Base-by-base conservation (phyloP, 2,329 filamentous ascomycete genomes). In the Elsinoe batatas region DNA sequence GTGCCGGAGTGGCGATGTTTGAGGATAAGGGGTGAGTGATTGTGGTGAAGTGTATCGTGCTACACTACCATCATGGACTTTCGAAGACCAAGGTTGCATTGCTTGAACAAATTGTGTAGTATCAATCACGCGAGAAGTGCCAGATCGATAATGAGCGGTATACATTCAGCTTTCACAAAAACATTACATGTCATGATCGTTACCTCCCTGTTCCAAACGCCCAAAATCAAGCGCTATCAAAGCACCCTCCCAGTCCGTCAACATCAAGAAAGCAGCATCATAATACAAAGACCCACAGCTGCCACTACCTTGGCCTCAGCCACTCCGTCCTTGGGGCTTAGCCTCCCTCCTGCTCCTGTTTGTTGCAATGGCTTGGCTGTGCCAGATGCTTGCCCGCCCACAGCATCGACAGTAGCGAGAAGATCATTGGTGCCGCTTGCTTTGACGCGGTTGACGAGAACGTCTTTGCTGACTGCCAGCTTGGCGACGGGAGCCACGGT, bases 401-500 rank as follows among this genome's bases (percentile, higher is more conserved):
- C 32, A 15, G 53, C 38, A 6, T 37, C 53, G 10, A 55, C 37
- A 10, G 53, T 44, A 5, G 40, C 53, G 3, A 38, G 17, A 4
- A 55, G 17, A 4, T 22, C 53, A 15, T 2, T 37, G 7, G 38
- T 13, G 4, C 35, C 51, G 32, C 26, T 35, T 12, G 53, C 42
- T 30, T 55, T 55, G 53, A 37, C 53, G 4, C 40, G 32, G 17
- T 55, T 37, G 12, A 37, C 42, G 2, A 46, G 40, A n/a, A 26
- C 53, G 11, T 30, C 53, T 15, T 46, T 55, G 12, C 13, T 22
- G 32, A 15, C n/a, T 8, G 37, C 17, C 5, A 44, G 22, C 32
- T 47, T 55, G 37, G 53, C 38, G 17, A 55, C 53, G 4, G 53
- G 53, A 40, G 32, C 32, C 17, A 55, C 40, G 53, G 53, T 55